Base-by-base conservation (phyloP, 2,329 filamentous ascomycete species). In the Aspergillus tanneri region DNA sequence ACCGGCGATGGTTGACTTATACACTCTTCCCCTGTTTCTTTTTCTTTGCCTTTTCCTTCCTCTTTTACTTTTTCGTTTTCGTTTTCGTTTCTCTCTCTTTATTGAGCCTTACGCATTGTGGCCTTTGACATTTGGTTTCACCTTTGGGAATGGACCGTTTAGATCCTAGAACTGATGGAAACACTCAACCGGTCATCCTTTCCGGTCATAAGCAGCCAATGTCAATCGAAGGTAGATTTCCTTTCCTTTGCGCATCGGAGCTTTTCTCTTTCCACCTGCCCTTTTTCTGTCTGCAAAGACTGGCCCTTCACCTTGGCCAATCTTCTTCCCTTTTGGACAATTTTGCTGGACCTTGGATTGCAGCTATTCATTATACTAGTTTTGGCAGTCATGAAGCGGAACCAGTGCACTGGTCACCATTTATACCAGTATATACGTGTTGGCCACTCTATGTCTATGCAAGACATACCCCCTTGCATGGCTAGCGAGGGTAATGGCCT, bases 361-460 rank as follows among this genome's bases (percentile, higher is more conserved):
- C 9, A 34, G 41, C 40, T 43, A 28, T 35, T 43, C 25, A 16
- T 21, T 42, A 30, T 35, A 11, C n/a, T 43, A 43, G 40, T 21
- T 32, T 39, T n/a, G 40, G 40, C 18, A 28, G 30, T n/a, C 28
- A 34, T 16, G 18, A 28, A 43, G 22, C 27, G 19, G 35, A 34
- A 10, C 19, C 30, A n/a, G 30, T 34, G 30, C 30, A 19, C 30
- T 19, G 14, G 14, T 16, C 16, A 8, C 9, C 6, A 10, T 2
- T 32, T 34, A 18, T 34, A 34, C 12, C 14, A 34, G n/a, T 19
- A 34, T 34, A 34, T 34, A 18, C 19, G 30, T 34, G 30, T 18
- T 10, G 30, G 30, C 8, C 30, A 34, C 30, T 18, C 14, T 16
- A n/a, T n/a, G n/a, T n/a, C n/a, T 9, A 10, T 34, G 14, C 19